Conservation (phyloP, 352 stramenopile species). For the Globisporangium spinosum region DNA sequence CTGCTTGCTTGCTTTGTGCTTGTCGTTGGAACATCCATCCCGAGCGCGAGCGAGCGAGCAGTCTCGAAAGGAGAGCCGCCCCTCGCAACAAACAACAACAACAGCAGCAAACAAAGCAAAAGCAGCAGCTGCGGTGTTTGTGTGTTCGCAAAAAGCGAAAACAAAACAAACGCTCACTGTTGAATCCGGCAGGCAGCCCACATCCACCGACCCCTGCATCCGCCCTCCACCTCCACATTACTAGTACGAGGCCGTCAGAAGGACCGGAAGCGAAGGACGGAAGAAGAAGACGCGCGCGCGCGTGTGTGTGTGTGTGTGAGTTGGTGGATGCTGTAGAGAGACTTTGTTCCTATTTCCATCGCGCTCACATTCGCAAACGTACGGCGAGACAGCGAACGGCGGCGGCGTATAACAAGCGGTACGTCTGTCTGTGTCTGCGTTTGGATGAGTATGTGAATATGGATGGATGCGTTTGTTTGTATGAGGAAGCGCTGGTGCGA, state of each 20-base stretch:
- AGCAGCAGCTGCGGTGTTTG: conserved; percentile 6
- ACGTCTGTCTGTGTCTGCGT: background rate
- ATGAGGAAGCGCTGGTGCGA: background rate
- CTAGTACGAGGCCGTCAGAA: background rate
- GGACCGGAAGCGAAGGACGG: too few relatives aligned
- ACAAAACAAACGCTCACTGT: conserved; percentile 2
- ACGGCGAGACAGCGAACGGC: background rate
- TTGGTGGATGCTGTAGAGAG: background rate
- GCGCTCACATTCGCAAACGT: background rate
- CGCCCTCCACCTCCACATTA: background rate
- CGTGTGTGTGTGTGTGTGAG: too few relatives aligned
- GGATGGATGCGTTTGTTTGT: background rate
- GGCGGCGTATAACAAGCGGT: background rate
- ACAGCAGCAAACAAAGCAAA: background rate
- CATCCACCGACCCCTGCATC: background rate
- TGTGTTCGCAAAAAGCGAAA: conserved; percentile 1
- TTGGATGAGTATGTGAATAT: background rate
- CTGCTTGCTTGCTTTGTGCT: background rate
- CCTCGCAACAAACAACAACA: conserved; percentile 9
- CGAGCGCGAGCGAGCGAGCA: background rate
- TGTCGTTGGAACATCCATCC: background rate
- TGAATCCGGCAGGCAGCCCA: conserved; percentile 6
- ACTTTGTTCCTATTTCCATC: background rate
- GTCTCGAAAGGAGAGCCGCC: background rate
- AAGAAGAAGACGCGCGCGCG: too few relatives aligned